Evolutionary conservation across 495 filamentous ascomycete species (phyloP).

Genomic region (Melanomma pulvis-pyrius): DNA sequence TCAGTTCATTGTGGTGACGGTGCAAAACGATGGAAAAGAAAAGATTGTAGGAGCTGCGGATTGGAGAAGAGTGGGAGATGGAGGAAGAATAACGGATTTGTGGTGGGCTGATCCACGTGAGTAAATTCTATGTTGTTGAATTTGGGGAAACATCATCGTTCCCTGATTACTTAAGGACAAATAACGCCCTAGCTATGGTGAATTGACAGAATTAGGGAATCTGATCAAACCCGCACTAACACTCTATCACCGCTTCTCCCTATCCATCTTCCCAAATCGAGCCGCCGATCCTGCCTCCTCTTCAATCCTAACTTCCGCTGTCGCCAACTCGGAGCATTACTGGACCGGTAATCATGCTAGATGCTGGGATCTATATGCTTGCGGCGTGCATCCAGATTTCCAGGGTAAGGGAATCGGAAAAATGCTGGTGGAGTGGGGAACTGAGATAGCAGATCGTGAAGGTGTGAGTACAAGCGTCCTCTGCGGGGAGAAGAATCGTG

Average conservation of each 20-base stretch:
- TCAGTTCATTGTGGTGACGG: constrained; percentile 21
- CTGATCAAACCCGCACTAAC: constrained; percentile 18
- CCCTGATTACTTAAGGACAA: background rate
- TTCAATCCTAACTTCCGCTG: constrained; percentile 14
- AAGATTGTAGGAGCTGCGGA: constrained; percentile 26
- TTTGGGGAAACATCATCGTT: background rate
- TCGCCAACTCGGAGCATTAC: background rate
- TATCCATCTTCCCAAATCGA: constrained; percentile 21
- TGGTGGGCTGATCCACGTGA: constrained; percentile 16
- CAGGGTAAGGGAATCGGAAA: constrained; percentile 25
- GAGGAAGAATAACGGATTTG: constrained; percentile 16
- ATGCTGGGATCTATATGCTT: constrained; percentile 31
- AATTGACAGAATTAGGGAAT: constrained; percentile 19
- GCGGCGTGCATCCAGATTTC: constrained; percentile 27
- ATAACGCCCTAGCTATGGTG: background rate
- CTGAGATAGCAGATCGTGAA: constrained; percentile 18
- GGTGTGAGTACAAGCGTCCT: constrained; percentile 28
- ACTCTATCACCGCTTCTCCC: background rate
- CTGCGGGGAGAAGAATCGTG: constrained; percentile 20
- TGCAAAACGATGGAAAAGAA: constrained; percentile 14
- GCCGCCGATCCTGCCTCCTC: constrained; percentile 14
- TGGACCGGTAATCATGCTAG: constrained; percentile 32
- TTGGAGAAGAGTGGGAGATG: constrained; percentile 28
- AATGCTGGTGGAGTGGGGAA: constrained; percentile 23
- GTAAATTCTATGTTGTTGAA: constrained; percentile 1